Conservation (phyloP, 345 rosid genomes). For the Eucalyptus erythrocorys region DNA sequence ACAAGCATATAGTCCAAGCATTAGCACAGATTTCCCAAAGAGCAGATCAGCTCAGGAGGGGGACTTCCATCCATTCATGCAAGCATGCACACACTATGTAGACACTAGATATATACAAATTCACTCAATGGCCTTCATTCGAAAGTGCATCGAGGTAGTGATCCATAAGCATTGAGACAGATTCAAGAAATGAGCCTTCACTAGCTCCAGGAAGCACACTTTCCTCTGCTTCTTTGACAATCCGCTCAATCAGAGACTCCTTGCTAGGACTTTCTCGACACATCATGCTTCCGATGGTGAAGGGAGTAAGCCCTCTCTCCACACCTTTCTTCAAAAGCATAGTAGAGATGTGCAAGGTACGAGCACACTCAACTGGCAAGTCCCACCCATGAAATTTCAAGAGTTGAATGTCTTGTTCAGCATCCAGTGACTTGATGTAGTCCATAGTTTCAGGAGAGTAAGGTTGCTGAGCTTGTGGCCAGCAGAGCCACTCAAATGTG, state of each 20-base stretch:
- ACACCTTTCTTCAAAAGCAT: conserved; percentile 83
- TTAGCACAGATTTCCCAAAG: not conserved
- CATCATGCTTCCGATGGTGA: conserved; percentile 63
- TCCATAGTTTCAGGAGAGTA: conserved; percentile 43
- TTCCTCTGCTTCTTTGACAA: conserved; percentile 47
- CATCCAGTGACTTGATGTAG: conserved; percentile 48
- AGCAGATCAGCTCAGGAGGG: not conserved
- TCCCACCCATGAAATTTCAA: conserved; percentile 71
- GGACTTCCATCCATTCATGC: not conserved
- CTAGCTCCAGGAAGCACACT: conserved; percentile 32
- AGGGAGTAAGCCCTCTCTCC: conserved; percentile 61
- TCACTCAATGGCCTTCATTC: not conserved
- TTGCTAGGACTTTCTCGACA: conserved; percentile 49
- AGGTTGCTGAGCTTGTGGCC: conserved; percentile 79
- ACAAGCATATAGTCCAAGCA: not conserved
- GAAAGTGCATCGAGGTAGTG: conserved; percentile 20
- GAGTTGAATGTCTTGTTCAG: conserved; percentile 56
- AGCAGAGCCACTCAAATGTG: conserved; percentile 89
- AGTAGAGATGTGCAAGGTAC: conserved; percentile 48
- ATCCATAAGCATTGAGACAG: conserved; percentile 50
- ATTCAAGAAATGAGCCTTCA: conserved; percentile 41
- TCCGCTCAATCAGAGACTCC: conserved; percentile 60
- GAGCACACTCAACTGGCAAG: conserved; percentile 31
- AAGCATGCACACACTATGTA: not conserved
- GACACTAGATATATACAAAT: not conserved